phyloP scores from a whole-genome alignment of 352 stramenopile species.

The Globisporangium megalacanthum region DNA sequence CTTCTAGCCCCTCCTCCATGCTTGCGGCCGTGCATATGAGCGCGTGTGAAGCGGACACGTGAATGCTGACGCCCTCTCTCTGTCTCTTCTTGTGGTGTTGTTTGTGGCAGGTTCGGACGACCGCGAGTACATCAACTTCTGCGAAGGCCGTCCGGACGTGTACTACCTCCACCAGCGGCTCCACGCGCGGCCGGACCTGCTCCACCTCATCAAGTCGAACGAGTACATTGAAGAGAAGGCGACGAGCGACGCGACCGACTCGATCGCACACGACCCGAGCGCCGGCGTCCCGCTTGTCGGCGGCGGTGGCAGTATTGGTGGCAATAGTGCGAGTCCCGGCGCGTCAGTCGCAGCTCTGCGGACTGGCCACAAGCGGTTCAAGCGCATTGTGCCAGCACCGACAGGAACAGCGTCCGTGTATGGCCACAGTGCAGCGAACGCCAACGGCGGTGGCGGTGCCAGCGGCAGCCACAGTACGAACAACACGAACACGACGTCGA shows the following conservation, averaged over 20 bases:
- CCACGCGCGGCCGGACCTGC: conserved; percentile 59
- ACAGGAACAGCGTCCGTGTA: not conserved
- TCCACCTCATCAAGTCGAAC: conserved; percentile 80
- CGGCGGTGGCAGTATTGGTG: not conserved
- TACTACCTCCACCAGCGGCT: conserved; percentile 78
- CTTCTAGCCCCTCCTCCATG: not conserved
- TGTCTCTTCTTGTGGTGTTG: conserved; percentile 5
- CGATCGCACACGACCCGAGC: conserved; percentile 18
- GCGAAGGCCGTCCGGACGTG: conserved; percentile 62
- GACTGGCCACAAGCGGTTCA: conserved; percentile 60
- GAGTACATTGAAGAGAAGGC: conserved; percentile 79
- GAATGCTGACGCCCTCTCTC: conserved; percentile 19
- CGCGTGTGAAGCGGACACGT: not conserved
- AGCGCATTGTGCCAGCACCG: conserved; percentile 32
- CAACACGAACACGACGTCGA: conserved; percentile 1
- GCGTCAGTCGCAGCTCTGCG: conserved; percentile 17
- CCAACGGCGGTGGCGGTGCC: conserved; percentile 1
- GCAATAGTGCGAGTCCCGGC: not conserved
- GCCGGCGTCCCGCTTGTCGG: conserved; percentile 1
- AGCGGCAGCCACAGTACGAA: conserved; percentile 4
- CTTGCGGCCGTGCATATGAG: conserved; percentile 8
- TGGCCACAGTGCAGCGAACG: not conserved
- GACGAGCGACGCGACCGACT: conserved; percentile 51
- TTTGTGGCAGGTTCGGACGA: conserved; percentile 49
- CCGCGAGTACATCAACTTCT: conserved; percentile 78